Evolutionary conservation across 2,329 filamentous ascomycete species (phyloP), one percentile per base, ranked within the genome.

Genomic region (Helminthosporium solani): DNA sequence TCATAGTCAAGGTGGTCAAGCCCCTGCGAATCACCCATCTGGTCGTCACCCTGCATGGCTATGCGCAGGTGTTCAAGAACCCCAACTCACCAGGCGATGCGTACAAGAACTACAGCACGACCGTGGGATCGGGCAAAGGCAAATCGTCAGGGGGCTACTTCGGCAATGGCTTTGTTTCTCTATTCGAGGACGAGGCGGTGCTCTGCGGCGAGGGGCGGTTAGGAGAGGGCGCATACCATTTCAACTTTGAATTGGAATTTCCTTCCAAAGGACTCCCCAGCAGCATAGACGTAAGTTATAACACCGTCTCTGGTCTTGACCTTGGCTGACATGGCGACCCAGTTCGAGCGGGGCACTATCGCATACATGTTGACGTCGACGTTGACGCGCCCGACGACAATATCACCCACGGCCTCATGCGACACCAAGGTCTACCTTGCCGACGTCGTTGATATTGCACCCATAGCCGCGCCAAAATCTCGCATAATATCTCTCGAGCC

Each of bases 261-360:
- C 86, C 86, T 2, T 75, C 79, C 40, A 80, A 83, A 57, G 81
- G 80, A 4, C 72, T 94, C 47, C 88, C 88, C n/a, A 96, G 89
- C 71, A 96, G 92, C 68, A 92, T 99, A 64, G 91, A 95, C 73
- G 92, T 96, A 80, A 65, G 88, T 56, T 38, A 4, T 35, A 34
- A 16, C 39, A 31, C 42, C 37, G 48, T 54, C 33, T 42, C 37
- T 40, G 19, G 27, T 34, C 46, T 47, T n/a, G n/a, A n/a, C n/a
- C 25, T 34, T 33, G 39, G 47, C 54, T 66, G 47, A 67, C 50
- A 44, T 35, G 20, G 34, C 19, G n/a, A 23, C 39, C n/a, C 70
- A 97, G 90, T 99, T 99, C 70, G 94, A 97, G 72, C 85, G 92
- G 64, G 94, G 94, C 28, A 91, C 89, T 2, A 89, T 99, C 60